These are phyloP conservation scores for Glomus cerebriforme DNA, from an alignment of 192 early-diverging fungal genomes.

Conservation along the genomic window DNA sequence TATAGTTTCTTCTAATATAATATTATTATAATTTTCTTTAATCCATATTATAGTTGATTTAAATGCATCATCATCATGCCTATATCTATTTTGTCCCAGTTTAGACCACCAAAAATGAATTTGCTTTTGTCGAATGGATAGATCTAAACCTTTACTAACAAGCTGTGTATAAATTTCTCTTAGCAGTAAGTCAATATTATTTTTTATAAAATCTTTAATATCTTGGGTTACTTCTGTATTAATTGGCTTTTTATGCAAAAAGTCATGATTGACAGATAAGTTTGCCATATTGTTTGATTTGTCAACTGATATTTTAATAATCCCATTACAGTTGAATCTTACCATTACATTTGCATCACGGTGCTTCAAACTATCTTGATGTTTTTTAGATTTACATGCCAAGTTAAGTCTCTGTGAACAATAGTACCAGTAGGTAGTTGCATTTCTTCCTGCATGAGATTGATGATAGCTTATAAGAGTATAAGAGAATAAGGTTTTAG, in stretches of 20 bases:
- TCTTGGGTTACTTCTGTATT: neutral
- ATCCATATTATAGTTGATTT: neutral
- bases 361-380: too few species aligned
- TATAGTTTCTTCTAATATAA: constrained; percentile 1
- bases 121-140: constrained; percentile 5
- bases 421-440: too few species aligned
- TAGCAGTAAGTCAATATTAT: neutral
- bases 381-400: too few species aligned
- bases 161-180: constrained; percentile 11
- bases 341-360: too few species aligned
- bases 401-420: too few species aligned
- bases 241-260: neutral
- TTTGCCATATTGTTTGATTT: too few species aligned
- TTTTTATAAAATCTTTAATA: constrained; percentile 12
- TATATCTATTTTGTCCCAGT: neutral
- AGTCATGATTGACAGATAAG: too few species aligned
- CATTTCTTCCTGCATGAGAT: too few species aligned
- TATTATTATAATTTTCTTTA: neutral
- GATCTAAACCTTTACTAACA: constrained; percentile 8
- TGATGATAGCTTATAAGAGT: too few species aligned
- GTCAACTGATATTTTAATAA: too few species aligned
- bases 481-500: too few species aligned
- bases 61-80: neutral
- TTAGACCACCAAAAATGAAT: constrained; percentile 13
- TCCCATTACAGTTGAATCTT: too few species aligned